Percentiles rank a stretch among this genome's conserved stretches.
Conservation (phyloP, 805 yeast species). For the Pichia exigua region DNA sequence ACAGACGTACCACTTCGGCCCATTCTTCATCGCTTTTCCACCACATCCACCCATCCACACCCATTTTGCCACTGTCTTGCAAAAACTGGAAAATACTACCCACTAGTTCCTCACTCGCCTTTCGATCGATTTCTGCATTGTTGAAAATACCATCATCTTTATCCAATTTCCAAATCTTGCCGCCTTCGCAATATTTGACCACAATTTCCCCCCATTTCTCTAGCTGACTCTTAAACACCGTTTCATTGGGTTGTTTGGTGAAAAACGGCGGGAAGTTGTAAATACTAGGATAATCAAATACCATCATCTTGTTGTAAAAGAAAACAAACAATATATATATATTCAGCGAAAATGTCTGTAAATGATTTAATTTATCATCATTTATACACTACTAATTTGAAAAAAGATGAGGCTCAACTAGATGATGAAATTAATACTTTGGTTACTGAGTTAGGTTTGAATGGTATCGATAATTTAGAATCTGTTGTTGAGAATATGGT, state of each 20-base stretch:
- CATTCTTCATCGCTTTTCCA: background rate
- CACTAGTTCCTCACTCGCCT: background rate
- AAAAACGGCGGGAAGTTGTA: conserved; percentile 85
- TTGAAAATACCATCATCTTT: background rate
- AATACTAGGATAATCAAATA: conserved; percentile 35
- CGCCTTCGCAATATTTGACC: conserved; percentile 48
- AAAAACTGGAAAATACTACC: background rate
- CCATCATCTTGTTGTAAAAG: background rate
- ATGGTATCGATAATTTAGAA: background rate
- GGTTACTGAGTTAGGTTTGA: background rate
- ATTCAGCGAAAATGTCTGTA: background rate
- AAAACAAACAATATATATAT: too few relatives aligned
- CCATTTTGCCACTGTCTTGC: background rate
- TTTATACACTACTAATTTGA: background rate
- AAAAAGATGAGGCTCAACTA: background rate
- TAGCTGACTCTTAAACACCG: conserved; percentile 69
- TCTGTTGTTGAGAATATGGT: background rate
- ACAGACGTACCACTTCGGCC: background rate
- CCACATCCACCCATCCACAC: background rate
- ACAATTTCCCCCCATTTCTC: conserved; percentile 70
- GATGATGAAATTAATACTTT: background rate
- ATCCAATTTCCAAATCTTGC: conserved; percentile 47
- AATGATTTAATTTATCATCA: background rate
- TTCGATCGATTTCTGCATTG: background rate
- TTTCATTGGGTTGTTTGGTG: conserved; percentile 80